Evolutionary conservation across 768 basidiomycete genomes (phyloP), one percentile per base, ranked within the genome.

Genomic region (Leccinum uliginosum): DNA sequence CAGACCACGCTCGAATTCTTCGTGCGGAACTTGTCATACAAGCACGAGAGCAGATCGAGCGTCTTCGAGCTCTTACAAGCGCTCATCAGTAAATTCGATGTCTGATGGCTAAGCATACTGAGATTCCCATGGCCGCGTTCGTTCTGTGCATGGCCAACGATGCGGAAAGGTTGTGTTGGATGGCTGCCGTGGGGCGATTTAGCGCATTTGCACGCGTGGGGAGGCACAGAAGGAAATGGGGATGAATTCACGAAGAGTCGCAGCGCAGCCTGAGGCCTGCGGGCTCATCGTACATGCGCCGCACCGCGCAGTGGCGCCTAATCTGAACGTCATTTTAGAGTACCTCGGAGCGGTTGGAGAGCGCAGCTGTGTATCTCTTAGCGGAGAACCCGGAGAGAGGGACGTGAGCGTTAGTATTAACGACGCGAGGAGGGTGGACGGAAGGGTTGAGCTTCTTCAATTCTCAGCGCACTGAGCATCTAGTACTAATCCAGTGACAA

Each of bases 71-170:
- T 30, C 29, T 30, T 30, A 4, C 29, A 30, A 97, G 92, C 91
- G 1, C 74, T 97, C 50, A 75, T 98, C 51, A 66, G 78, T 58
- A 98, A 98, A 73, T 96, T 98, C 70, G 85, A 93, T 56, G 76
- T 4, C 76, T 97, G 27, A 73, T 30, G 30, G 30, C 94, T 17
- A 93, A 98, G 66, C 89, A 94, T 62, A 80, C 88, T 14, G 92
- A 96, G 66, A 78, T 97, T 60, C 79, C 98, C 49, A 97, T 98
- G 68, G 85, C 97, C 17, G 86, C 89, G 1, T 80, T 99, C 26
- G 91, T 96, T 38, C 89, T 98, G 84, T 89, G 89, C 24, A 73
- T 98, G 30, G 94, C 93, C 26, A 99, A 98, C 67, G 97, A 98
- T 68, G 88, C 91, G 40, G 93, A 95, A 7, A 75, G 88, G 29